Conservation (phyloP, 2,329 filamentous ascomycete species). For the Diaporthe sp. region DNA sequence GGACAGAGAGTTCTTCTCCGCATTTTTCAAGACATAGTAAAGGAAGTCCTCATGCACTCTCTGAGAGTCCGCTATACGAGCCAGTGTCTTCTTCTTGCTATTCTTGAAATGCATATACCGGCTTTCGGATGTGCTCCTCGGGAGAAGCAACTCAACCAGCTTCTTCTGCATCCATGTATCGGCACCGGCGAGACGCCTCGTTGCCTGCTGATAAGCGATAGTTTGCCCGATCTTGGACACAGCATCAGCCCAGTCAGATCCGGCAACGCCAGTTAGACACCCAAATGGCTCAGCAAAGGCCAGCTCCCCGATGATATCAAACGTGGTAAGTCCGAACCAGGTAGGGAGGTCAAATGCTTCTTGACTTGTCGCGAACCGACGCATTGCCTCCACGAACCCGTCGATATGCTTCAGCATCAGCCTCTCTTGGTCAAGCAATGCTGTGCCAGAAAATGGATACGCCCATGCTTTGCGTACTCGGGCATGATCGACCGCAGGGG, state of each 20-base stretch:
- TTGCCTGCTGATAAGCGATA: background rate
- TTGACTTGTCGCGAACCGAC: slow-evolving; percentile 9
- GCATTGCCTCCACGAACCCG: background rate
- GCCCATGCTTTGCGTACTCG: background rate
- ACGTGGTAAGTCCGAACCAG: slow-evolving; percentile 51
- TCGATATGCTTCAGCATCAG: background rate
- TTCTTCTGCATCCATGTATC: background rate
- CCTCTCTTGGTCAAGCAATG: slow-evolving; percentile 3
- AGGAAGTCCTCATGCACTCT: background rate
- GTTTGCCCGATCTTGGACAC: background rate
- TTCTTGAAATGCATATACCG: background rate
- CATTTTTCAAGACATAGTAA: background rate
- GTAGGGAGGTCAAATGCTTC: slow-evolving; percentile 40
- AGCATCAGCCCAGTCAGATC: background rate
- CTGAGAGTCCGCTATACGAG: background rate
- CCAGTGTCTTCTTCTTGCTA: background rate
- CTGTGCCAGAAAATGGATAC: background rate
- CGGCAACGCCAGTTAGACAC: slow-evolving; percentile 37
- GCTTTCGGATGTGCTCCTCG: background rate
- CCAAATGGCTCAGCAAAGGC: slow-evolving; percentile 55
- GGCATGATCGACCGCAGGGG: background rate
- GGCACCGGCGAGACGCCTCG: background rate
- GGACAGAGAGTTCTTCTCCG: background rate
- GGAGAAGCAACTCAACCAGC: background rate
- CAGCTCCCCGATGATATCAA: slow-evolving; percentile 44